Evolutionary conservation across 768 basidiomycete species (phyloP).

Genomic region (Plicaturopsis crispa): DNA sequence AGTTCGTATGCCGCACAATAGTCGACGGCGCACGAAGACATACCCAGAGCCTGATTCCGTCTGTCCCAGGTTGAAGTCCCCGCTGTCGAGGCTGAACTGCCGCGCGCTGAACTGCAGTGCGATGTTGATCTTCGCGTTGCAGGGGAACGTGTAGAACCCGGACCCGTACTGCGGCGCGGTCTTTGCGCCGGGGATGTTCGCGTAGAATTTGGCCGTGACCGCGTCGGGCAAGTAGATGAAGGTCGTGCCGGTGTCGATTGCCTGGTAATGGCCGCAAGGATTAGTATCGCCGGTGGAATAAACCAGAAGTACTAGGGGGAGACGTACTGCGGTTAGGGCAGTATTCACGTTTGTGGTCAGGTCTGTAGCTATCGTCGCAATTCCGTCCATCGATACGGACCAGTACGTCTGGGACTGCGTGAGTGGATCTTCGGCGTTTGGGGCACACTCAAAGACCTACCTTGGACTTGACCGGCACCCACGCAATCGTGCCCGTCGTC

Average conservation of each 20-base stretch:
- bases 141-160: constrained; percentile 51
- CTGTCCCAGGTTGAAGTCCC: constrained; percentile 51
- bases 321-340: constrained; percentile 32
- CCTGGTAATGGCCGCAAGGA: constrained; percentile 24
- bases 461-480: constrained; percentile 30
- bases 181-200: constrained; percentile 43
- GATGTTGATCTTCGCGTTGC: constrained; percentile 25
- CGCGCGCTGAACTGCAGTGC: constrained; percentile 38
- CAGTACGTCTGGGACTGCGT: constrained; percentile 68
- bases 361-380: constrained; percentile 25
- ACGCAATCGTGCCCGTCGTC: constrained; percentile 17
- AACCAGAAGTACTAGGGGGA: constrained; percentile 4
- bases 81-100: constrained; percentile 31
- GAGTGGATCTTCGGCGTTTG: neutral
- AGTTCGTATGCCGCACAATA: too few relatives aligned
- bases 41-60: constrained; percentile 21
- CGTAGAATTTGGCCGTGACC: constrained; percentile 39
- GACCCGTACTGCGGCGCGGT: constrained; percentile 33
- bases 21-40: constrained; percentile 12
- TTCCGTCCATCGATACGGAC: constrained; percentile 42
- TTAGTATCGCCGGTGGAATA: neutral
- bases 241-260: constrained; percentile 64
- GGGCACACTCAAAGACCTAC: constrained; percentile 12
- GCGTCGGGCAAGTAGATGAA: constrained; percentile 48
- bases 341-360: constrained; percentile 16